Base-by-base conservation (phyloP, 306 rosid genomes). In the Mimosa pudica region DNA sequence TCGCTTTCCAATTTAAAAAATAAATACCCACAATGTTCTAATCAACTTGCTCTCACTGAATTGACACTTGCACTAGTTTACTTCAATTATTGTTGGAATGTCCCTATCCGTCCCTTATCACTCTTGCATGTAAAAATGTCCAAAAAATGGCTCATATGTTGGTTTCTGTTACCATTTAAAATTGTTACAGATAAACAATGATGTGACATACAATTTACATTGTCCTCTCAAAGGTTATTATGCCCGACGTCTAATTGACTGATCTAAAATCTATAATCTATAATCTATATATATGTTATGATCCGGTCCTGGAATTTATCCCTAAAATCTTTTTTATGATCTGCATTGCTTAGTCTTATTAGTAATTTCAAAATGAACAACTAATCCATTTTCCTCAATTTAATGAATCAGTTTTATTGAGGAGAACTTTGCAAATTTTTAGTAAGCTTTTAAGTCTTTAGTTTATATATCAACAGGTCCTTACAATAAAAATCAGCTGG, bases 11-110 rank as follows among this genome's bases (percentile, higher is more conserved):
- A 24, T 24, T 24, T 0, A 54, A n/a, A 6, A 54, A 54, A 55
- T 16, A 16, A 6, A n/a, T 9, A 55, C 3, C 61, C 3, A 1
- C 10, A 17, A 17, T 54, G 10, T 55, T 55, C 10, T 2, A 55
- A 55, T 16, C 9, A 55, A 17, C 61, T 55, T 55, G 30, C 9
- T n/a, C 30, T 35, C 10, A 9, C 8, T 52, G 65, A 54, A 17
- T 9, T 35, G 51, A 54, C 66, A 10, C 14, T 38, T 9, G 66
- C 41, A 18, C 47, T 73, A 36, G 55, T 36, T 35, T n/a, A 73
- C 77, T 54, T n/a, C 38, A 36, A n/a, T 55, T n/a, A 16, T 54
- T 30, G 77, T 54, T 73, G 48, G 35, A 55, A 38, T n/a, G 38
- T 73, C 65, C 65, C 66, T 2, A 16, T 73, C 76, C 12, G 18